Conservation (phyloP, 768 basidiomycete species). For the Kwoniella pini region DNA sequence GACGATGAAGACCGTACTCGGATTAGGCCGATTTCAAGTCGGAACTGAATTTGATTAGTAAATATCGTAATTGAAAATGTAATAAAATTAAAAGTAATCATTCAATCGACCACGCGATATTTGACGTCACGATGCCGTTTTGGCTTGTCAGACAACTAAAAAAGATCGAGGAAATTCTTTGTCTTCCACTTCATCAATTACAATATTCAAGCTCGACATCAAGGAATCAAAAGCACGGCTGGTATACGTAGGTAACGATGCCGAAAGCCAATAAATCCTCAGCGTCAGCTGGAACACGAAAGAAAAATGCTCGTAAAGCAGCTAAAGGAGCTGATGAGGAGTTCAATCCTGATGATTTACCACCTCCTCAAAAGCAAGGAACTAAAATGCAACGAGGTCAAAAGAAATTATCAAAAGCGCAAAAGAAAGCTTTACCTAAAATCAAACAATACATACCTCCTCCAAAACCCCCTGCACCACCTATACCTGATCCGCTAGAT, state of each 20-base stretch:
- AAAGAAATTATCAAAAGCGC: constrained; percentile 61
- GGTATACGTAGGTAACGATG: too few species aligned
- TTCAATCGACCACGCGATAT: neutral
- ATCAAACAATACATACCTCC: constrained; percentile 87
- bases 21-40: neutral
- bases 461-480: constrained; percentile 59
- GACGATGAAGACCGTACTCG: neutral
- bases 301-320: constrained; percentile 85
- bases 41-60: too few species aligned
- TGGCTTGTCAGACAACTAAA: neutral
- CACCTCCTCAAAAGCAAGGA: constrained; percentile 16
- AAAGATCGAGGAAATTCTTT: neutral
- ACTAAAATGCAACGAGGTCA: constrained; percentile 57
- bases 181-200: too few species aligned
- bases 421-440: constrained; percentile 64
- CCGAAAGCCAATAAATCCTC: constrained; percentile 65
- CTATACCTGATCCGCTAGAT: constrained; percentile 78
- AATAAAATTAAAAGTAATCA: too few species aligned
- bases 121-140: constrained; percentile 6
- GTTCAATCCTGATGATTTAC: constrained; percentile 33
- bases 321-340: constrained; percentile 49
- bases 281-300: constrained; percentile 79
- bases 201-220: too few species aligned
- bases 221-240: too few species aligned
- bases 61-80: too few species aligned